Base-by-base conservation (phyloP, 352 stramenopile genomes). In the Pythium oligandrum region DNA sequence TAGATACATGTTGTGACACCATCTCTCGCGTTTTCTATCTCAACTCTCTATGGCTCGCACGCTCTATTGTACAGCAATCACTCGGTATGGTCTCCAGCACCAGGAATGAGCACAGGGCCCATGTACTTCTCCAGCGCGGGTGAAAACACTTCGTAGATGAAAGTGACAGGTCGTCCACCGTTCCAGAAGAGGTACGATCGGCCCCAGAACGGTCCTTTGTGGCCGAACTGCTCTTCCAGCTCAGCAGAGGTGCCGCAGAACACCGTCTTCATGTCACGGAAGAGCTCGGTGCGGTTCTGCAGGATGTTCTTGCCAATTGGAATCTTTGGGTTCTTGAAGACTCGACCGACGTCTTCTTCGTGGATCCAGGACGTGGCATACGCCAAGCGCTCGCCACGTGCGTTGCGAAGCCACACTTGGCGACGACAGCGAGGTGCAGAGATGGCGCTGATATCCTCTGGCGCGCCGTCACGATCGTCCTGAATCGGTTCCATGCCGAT, bases 71-170 rank as follows among this genome's bases (percentile, higher is more conserved):
- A 26, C 17, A 26, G 17, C 17, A 26, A 26, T 26, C 17, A 26
- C 17, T 26, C 17, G 17, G 17, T 26, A 0, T 26, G 17, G 17
- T 26, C 17, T 26, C 17, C 17, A 26, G 17, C 17, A 26, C 17
- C 17, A 26, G 17, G n/a, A 9, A 69, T 45, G 46, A 89, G 59
- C 35, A 88, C 75, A 8, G 81, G 64, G 45, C 84, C 84, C 76
- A 95, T 85, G 70, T 92, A 91, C 53, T 79, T 73, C 46, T 88
- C 72, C 7, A 95, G 63, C 36, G 60, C 63, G 1, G 84, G 84
- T 31, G 84, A 93, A 59, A 95, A 95, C 7, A 95, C 84, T 55
- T 95, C 84, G 68, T 95, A 95, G 62, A 95, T 93, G 64, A 91
- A 87, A 55, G 82, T 90, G 3, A 93, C 70, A 34, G 84, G 80